Percentiles rank a stretch among this genome's conserved stretches.
phyloP scores from a whole-genome alignment of 2,329 filamentous ascomycete genomes.

The Stachybotrys chartarum region DNA sequence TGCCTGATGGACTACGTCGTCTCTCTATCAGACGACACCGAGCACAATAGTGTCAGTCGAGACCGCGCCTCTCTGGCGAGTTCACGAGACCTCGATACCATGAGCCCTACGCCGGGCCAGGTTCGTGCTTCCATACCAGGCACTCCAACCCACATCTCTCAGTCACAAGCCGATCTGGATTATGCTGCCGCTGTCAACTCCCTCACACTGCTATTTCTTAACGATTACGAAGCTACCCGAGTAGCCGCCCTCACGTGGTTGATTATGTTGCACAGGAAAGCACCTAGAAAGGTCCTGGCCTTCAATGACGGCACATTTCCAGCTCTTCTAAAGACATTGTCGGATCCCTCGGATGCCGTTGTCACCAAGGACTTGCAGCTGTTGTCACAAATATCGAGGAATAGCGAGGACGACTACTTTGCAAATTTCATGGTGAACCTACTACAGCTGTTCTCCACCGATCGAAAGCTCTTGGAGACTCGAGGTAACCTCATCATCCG shows the following conservation, averaged over 20 bases:
- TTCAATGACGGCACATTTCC: constrained; percentile 98
- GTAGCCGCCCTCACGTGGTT: constrained; percentile 93
- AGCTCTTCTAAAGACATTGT: constrained; percentile 89
- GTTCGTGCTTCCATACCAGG: constrained; percentile 32
- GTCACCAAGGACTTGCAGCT: constrained; percentile 92
- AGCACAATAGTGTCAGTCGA: constrained; percentile 26
- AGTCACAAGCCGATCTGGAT: constrained; percentile 68
- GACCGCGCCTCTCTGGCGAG: constrained; percentile 46
- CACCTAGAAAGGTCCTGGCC: constrained; percentile 83
- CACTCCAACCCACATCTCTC: constrained; percentile 27
- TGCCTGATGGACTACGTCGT: constrained; percentile 93
- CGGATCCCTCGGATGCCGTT: constrained; percentile 89
- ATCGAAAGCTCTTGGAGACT: constrained; percentile 82
- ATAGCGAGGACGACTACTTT: constrained; percentile 96
- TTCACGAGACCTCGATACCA: constrained; percentile 44
- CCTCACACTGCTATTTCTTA: constrained; percentile 85
- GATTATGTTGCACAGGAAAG: constrained; percentile 95
- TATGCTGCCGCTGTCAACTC: constrained; percentile 93
- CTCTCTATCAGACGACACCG: constrained; percentile 68
- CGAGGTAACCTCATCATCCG: constrained; percentile 94
- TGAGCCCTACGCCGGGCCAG: constrained; percentile 44
- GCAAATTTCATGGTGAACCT: constrained; percentile 97
- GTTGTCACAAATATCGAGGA: constrained; percentile 90
- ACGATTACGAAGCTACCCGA: constrained; percentile 92
- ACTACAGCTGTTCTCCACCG: constrained; percentile 90